Base-by-base conservation (phyloP, 192 early-diverging fungal species). In the Coemansia sp. region DNA sequence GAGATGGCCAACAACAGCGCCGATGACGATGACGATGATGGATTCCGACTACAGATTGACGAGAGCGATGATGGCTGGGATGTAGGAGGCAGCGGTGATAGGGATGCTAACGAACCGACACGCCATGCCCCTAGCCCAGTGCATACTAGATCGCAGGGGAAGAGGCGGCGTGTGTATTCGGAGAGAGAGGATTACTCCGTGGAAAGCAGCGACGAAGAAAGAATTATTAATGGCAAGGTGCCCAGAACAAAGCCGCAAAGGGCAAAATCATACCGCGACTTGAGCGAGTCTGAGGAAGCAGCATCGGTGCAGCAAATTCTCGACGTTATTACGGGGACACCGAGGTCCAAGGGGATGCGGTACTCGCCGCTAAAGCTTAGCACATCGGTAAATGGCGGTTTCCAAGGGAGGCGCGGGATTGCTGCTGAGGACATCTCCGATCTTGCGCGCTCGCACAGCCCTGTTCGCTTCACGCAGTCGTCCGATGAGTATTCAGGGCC, bases 391-490 rank as follows among this genome's bases (percentile, higher is more conserved):
- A 17, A 34, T 11, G 45, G 25, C 63, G 55, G 36, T 20, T 69
- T 78, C 60, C 75, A 70, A 19, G 75, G 75, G 7, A 70, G 75
- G 23, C 75, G 75, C 11, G 75, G 75, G 40, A 78, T 78, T n/a
- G 53, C 75, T 0, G 70, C 75, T 0, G 75, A 78, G 52, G 67
- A 69, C 19, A 38, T 48, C 22, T 29, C 63, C 1, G 53, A 48
- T 13, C 42, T 71, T 45, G 20, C 29, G 13, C 58, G 20, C 33
- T 48, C 33, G 9, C 32, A 53, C 8, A 34, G 48, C 43, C 66
- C 59, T 19, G 22, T 78, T 22, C 34, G 7, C n/a, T 73, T 78
- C 46, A 78, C 75, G 23, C 75, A 70, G 36, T 72, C 75, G n/a
- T 23, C 35, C 17, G 35, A 56, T 13, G 69, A 43, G 10, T 43